These are phyloP conservation scores for Pisolithus marmoratus DNA, from an alignment of 768 basidiomycete species.

Conservation along the genomic window DNA sequence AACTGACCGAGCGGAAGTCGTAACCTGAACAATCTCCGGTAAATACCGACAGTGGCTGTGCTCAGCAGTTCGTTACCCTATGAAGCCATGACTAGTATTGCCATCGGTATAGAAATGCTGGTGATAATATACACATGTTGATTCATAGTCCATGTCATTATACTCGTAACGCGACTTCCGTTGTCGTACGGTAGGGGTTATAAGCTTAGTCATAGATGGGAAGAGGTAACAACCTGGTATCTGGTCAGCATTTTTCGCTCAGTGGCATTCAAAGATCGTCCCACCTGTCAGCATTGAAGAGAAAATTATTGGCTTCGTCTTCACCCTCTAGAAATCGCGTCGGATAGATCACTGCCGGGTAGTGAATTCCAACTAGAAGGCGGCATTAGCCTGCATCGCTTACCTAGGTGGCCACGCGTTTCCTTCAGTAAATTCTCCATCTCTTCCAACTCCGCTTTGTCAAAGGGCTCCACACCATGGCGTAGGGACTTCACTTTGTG, in stretches of 20 bases:
- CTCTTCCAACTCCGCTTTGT: conserved; percentile 77
- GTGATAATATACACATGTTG: neutral
- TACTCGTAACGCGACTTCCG: neutral
- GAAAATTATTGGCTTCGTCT: conserved; percentile 85
- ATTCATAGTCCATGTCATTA: neutral
- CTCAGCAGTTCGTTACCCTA: too few relatives aligned
- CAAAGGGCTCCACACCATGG: conserved; percentile 63
- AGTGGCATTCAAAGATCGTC: conserved; percentile 9
- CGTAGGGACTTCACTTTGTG: conserved; percentile 30
- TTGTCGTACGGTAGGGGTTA: neutral
- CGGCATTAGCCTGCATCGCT: conserved; percentile 14
- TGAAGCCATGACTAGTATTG: too few relatives aligned
- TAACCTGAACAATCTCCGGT: too few relatives aligned
- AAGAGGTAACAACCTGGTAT: conserved; percentile 53
- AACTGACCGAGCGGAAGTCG: too few relatives aligned
- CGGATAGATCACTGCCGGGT: conserved; percentile 68
- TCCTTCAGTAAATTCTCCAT: conserved; percentile 82
- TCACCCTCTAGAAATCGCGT: conserved; percentile 90
- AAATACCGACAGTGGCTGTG: too few relatives aligned
- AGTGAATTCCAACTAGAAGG: neutral
- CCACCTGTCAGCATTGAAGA: conserved; percentile 84
- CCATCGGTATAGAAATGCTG: too few relatives aligned
- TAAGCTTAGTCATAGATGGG: conserved; percentile 59
- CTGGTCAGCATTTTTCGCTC: conserved; percentile 5
- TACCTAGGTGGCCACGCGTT: conserved; percentile 83